phyloP scores from a whole-genome alignment of 2,329 filamentous ascomycete species.

The Aspergillus hiratsukae region DNA sequence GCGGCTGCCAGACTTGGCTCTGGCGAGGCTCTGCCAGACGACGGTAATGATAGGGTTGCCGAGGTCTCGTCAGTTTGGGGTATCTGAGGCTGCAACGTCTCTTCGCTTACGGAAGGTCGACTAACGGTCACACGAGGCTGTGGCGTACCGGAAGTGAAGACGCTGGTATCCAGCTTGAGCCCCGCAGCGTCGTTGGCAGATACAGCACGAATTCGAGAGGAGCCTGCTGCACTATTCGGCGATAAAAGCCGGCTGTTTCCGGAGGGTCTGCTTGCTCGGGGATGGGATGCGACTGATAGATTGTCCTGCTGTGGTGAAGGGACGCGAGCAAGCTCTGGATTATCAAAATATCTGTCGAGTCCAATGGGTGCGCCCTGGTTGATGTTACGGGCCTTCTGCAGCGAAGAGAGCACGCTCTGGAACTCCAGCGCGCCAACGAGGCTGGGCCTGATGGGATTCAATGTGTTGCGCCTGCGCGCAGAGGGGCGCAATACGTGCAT shows the following conservation, averaged over 20 bases:
- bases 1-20: slow-evolving; percentile 28
- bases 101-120: slow-evolving; percentile 30
- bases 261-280: slow-evolving; percentile 24
- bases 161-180: slow-evolving; percentile 41
- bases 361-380: slow-evolving; percentile 62
- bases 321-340: slow-evolving; percentile 42
- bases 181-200: slow-evolving; percentile 55
- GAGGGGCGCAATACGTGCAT: slow-evolving; percentile 80
- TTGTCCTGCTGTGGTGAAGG: slow-evolving; percentile 45
- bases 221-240: slow-evolving; percentile 17
- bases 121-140: slow-evolving; percentile 37
- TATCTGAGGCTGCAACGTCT: slow-evolving; percentile 11
- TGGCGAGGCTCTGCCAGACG: slow-evolving; percentile 26
- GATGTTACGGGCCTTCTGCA: slow-evolving; percentile 76
- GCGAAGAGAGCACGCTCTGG: slow-evolving; percentile 78
- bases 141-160: slow-evolving; percentile 19
- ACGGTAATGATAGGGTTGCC: slow-evolving; percentile 32
- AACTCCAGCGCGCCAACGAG: slow-evolving; percentile 92
- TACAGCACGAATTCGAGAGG: slow-evolving; percentile 48
- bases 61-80: slow-evolving; percentile 21
- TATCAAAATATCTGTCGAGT: slow-evolving; percentile 65
- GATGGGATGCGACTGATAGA: slow-evolving; percentile 47
- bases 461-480: slow-evolving; percentile 64
- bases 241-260: slow-evolving; percentile 21
- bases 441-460: slow-evolving; percentile 86